Evolutionary conservation across 805 yeast species (phyloP).

Genomic region (Hanseniaspora meyeri): DNA sequence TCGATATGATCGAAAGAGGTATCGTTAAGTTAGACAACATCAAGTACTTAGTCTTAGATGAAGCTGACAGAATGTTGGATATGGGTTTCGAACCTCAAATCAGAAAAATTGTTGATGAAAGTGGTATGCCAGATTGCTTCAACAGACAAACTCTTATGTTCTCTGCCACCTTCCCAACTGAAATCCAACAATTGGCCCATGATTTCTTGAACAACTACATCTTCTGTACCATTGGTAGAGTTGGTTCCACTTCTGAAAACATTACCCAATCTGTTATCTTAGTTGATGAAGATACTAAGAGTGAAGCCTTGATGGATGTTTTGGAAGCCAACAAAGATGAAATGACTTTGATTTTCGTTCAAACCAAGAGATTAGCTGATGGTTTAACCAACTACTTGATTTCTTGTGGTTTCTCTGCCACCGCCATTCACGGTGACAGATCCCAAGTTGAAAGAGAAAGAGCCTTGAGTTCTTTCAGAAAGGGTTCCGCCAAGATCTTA

Average conservation of each 20-base stretch:
- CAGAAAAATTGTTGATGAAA: constrained; percentile 92
- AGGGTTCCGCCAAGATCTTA: constrained; percentile 82
- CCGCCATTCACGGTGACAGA: constrained; percentile 99
- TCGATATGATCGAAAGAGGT: constrained; percentile 91
- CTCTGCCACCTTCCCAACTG: constrained; percentile 97
- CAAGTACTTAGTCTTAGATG: constrained; percentile 89
- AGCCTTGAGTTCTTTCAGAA: constrained; percentile 86
- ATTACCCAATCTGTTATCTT: constrained; percentile 86
- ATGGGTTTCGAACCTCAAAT: constrained; percentile 99
- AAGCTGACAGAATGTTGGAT: constrained; percentile 99
- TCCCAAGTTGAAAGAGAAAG: constrained; percentile 95
- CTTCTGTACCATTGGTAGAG: constrained; percentile 95
- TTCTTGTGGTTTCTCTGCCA: constrained; percentile 84
- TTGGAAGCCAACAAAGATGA: constrained; percentile 56
- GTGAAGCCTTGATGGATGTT: constrained; percentile 78
- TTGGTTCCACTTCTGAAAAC: constrained; percentile 97
- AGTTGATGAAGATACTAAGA: constrained; percentile 89
- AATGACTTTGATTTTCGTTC: constrained; percentile 87
- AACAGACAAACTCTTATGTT: constrained; percentile 96
- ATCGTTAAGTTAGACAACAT: constrained; percentile 77
- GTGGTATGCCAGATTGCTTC: constrained; percentile 89
- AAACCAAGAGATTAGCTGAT: constrained; percentile 98
- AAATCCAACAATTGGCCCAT: constrained; percentile 91
- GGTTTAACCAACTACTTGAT: constrained; percentile 82
- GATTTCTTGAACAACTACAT: constrained; percentile 93